Base-by-base conservation (phyloP, 768 basidiomycete species). In the Strobilomyces confusus region DNA sequence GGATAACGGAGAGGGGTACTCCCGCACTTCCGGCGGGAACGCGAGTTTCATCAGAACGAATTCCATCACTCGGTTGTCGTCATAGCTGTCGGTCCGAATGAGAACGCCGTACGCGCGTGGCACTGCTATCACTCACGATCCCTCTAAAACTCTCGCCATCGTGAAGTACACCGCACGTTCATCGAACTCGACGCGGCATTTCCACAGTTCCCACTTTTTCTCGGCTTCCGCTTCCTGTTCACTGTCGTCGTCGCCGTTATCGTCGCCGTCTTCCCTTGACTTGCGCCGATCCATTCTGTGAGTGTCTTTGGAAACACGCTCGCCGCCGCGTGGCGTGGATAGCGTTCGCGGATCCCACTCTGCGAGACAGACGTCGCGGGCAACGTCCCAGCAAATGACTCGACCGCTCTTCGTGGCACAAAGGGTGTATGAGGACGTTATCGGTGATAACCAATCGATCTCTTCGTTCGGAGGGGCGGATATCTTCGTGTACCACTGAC, bases 361-460 rank as follows among this genome's bases (percentile, higher is more conserved):
- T 0, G 83, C 84, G 4, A 87, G 73, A 55, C 80, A 81, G 15
- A 66, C 63, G 46, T 87, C 82, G 4, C 75, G 74, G 48, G 80
- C 79, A 14, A 88, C 80, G 53, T 89, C 85, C 87, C 87, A 88
- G 58, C 86, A 88, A 15, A 88, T 81, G 19, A 89, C 84, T 60
- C 83, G 84, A 5, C 87, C 86, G 45, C 79, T 82, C 70, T 87
- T 87, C 0, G 87, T 88, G 1, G 85, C 83, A 59, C 85, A 89
- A n/a, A 89, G 78, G 4, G 81, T 86, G 61, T 88, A 88, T 34
- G 79, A 83, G 6, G 84, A 84, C 2, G 86, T 87, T 59, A 89
- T 87, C 17, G 87, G 85, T 3, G 85, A 86, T 6, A 89, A 70
- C 86, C 86, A 89, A 57, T 88, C 86, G 14, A 89, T 81, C 48